A percentile compares a stretch with the other conserved stretches of the same genome.
phyloP scores from a whole-genome alignment of 208 protist species.

The Crithidia mellificae region DNA sequence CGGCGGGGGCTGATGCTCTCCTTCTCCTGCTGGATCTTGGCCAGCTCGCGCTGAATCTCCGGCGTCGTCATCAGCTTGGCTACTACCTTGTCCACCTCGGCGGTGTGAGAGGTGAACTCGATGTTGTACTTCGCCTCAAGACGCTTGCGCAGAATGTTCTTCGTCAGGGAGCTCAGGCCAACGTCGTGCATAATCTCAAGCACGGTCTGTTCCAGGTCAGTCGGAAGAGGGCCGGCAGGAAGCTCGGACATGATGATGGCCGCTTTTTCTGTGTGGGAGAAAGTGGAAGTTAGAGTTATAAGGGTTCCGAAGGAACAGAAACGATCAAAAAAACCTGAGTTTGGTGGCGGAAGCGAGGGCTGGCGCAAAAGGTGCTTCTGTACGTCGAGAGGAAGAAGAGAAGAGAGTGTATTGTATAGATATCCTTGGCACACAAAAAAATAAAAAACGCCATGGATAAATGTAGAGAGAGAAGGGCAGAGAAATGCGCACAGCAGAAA shows the following conservation, averaged over 20 bases:
- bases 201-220: conserved; percentile 64
- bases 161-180: conserved; percentile 61
- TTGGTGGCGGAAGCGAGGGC: background rate
- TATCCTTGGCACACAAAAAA: no score
- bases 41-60: conserved; percentile 73
- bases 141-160: conserved; percentile 54
- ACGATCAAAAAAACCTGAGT: background rate
- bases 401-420: no score
- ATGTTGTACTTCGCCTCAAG: conserved; percentile 80
- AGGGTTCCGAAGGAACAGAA: background rate
- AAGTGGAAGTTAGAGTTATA: conserved; percentile 6
- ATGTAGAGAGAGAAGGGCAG: no score
- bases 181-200: conserved; percentile 68
- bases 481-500: no score
- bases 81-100: conserved; percentile 42
- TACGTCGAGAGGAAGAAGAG: background rate
- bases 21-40: conserved; percentile 53
- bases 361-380: background rate
- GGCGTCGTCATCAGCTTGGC: conserved; percentile 53
- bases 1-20: conserved; percentile 40
- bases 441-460: no score
- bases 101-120: conserved; percentile 54
- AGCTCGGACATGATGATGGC: conserved; percentile 37
- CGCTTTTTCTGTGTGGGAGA: background rate
- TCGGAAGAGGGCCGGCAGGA: conserved; percentile 55